phyloP scores from a whole-genome alignment of 441 rosid species.

The Aleurites moluccanus region DNA sequence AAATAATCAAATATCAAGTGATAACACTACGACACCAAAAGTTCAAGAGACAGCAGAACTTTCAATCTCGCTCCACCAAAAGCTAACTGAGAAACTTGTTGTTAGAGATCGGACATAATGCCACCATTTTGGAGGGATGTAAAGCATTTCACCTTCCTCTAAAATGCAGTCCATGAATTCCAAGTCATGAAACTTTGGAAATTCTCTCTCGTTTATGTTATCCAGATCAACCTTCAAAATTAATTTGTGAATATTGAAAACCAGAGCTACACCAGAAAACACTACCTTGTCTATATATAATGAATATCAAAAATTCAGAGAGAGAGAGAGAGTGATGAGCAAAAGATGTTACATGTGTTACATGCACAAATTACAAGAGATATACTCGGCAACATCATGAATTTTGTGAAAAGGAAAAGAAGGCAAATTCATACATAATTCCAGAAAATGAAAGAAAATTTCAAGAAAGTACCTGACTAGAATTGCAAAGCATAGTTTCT shows the following conservation, averaged over 20 bases:
- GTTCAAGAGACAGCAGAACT: constrained; percentile 35
- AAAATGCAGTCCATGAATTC: constrained; percentile 86
- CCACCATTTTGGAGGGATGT: constrained; percentile 99
- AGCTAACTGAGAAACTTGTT: constrained; percentile 83
- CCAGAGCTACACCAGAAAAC: neutral
- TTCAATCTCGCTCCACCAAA: constrained; percentile 76
- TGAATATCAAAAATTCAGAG: neutral
- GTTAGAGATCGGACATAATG: constrained; percentile 91
- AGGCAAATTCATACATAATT: neutral
- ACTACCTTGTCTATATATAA: neutral
- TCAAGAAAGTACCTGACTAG: constrained; percentile 70
- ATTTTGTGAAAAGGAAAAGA: neutral
- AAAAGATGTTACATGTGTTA: neutral
- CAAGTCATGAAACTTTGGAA: constrained; percentile 57
- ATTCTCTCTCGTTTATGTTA: constrained; percentile 54
- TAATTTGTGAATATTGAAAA: constrained; percentile 7
- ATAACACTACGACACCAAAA: neutral
- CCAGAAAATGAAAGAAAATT: neutral
- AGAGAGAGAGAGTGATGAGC: neutral
- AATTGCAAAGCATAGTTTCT: constrained; percentile 85
- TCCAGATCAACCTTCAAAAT: constrained; percentile 88
- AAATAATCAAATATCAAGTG: constrained; percentile 16
- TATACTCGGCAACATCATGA: neutral
- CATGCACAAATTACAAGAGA: neutral
- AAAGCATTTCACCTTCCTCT: constrained; percentile 96